Conservation (phyloP, 768 basidiomycete species). For the Tricholoma flavovirens region DNA sequence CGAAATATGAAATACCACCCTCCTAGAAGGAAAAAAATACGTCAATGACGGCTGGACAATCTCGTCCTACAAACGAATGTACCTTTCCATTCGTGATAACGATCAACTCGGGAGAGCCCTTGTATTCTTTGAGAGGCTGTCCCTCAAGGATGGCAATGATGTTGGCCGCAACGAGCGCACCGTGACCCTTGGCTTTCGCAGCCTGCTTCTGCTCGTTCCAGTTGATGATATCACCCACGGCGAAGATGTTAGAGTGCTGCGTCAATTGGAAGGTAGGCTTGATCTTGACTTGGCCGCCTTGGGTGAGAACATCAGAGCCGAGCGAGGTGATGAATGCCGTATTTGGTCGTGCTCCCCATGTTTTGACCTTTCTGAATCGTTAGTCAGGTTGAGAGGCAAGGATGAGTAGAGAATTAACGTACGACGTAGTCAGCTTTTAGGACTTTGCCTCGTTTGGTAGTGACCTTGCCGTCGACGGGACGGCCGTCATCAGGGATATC, state of each 20-base stretch:
- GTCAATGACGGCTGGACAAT: background rate
- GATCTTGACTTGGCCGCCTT: slow-evolving; percentile 43
- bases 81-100: slow-evolving; percentile 57
- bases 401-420: background rate
- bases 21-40: slow-evolving; percentile 22
- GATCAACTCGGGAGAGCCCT: slow-evolving; percentile 48
- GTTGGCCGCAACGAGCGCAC: slow-evolving; percentile 42
- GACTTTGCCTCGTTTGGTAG: slow-evolving; percentile 32
- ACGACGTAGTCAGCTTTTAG: slow-evolving; percentile 50
- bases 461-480: slow-evolving; percentile 36
- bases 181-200: slow-evolving; percentile 42
- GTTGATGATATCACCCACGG: slow-evolving; percentile 61
- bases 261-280: slow-evolving; percentile 52
- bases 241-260: slow-evolving; percentile 52
- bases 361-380: slow-evolving; percentile 26
- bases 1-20: slow-evolving; percentile 37
- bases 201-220: slow-evolving; percentile 60
- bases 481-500: slow-evolving; percentile 26
- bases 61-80: slow-evolving; percentile 5
- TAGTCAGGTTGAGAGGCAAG: background rate
- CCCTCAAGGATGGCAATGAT: slow-evolving; percentile 38
- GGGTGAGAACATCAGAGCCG: slow-evolving; percentile 30
- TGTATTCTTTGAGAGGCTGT: slow-evolving; percentile 34
- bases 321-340: slow-evolving; percentile 48
- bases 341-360: slow-evolving; percentile 40